phyloP scores from a whole-genome alignment of 1,284 basidiomycete genomes.

The Leccinum solheimii region DNA sequence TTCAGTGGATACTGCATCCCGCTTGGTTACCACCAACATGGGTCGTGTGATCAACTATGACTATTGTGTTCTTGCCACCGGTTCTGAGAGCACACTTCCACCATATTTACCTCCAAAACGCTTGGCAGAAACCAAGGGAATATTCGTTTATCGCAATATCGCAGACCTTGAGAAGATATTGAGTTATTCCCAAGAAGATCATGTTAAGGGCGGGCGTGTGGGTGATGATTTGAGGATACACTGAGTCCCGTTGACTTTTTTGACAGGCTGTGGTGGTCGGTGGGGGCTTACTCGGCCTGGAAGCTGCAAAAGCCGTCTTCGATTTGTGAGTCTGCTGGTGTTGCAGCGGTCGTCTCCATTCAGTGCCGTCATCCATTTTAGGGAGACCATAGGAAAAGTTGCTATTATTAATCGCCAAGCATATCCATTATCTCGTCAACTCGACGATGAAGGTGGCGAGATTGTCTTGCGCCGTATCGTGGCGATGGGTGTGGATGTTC shows the following conservation, averaged over 20 bases:
- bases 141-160: constrained; percentile 77
- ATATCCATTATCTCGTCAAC: constrained; percentile 69
- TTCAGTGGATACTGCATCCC: constrained; percentile 45
- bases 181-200: constrained; percentile 48
- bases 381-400: constrained; percentile 42
- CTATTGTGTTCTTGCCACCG: constrained; percentile 69
- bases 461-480: constrained; percentile 70
- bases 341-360: neutral
- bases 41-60: constrained; percentile 57
- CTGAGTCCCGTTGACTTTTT: neutral
- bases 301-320: constrained; percentile 20
- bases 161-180: constrained; percentile 65
- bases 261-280: constrained; percentile 18
- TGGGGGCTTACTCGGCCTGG: constrained; percentile 17
- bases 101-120: constrained; percentile 51
- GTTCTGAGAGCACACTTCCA: constrained; percentile 69
- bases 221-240: constrained; percentile 6
- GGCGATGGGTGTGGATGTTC: constrained; percentile 63
- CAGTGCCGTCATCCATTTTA: neutral
- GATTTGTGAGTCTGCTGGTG: constrained; percentile 9
- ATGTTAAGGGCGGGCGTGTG: constrained; percentile 40
- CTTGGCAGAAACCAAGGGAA: constrained; percentile 44
- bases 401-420: constrained; percentile 61
- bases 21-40: constrained; percentile 49
- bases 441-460: constrained; percentile 68